These are phyloP conservation scores for Vigna reflexopilosa DNA, from an alignment of 306 rosid species.

Conservation along the genomic window DNA sequence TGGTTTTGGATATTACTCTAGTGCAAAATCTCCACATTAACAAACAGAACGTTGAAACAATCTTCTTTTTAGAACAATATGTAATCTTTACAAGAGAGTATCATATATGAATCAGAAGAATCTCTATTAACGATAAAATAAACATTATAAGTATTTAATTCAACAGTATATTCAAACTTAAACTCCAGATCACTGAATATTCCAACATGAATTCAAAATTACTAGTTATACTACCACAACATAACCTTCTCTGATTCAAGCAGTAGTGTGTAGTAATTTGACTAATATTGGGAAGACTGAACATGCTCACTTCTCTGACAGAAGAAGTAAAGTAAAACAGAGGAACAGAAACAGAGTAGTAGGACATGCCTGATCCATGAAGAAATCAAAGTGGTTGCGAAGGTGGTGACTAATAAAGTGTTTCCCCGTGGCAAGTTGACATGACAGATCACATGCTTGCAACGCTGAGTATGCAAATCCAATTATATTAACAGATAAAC, in stretches of 20 bases:
- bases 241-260: no score
- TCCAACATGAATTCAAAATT: no score
- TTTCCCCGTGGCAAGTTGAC: conserved; percentile 55
- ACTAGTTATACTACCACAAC: no score
- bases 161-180: no score
- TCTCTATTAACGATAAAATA: no score
- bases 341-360: neutral
- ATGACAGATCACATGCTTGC: conserved; percentile 72
- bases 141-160: no score
- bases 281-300: neutral
- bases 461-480: conserved; percentile 76
- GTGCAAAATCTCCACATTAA: neutral
- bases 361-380: conserved; percentile 87
- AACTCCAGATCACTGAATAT: no score
- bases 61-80: no score
- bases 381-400: conserved; percentile 70
- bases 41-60: neutral
- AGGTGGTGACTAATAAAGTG: conserved; percentile 55
- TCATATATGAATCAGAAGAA: no score
- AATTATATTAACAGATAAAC: conserved; percentile 73
- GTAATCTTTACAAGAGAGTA: no score
- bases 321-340: neutral
- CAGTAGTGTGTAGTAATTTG: neutral
- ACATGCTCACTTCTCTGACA: neutral
- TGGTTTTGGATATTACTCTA: neutral